Percentiles rank a stretch among this genome's conserved stretches.
phyloP scores from a whole-genome alignment of 495 filamentous ascomycete genomes.

The Cercophora samala region DNA sequence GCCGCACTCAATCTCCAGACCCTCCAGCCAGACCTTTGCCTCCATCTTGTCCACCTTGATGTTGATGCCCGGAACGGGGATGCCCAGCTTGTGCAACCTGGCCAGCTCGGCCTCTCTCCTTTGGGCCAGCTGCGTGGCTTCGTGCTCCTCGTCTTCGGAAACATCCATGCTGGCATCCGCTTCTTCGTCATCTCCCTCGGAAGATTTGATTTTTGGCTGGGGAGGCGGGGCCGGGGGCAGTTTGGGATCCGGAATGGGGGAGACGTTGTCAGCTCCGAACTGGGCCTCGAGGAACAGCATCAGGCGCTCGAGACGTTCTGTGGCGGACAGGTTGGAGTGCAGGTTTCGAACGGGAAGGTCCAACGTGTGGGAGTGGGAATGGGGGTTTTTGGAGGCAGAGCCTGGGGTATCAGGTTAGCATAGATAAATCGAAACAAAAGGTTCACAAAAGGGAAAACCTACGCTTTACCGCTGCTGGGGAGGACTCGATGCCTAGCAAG shows the following conservation, averaged over 20 bases:
- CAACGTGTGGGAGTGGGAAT: conserved; percentile 20
- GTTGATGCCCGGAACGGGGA: conserved; percentile 82
- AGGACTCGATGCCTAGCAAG: conserved; percentile 83
- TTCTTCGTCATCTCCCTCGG: conserved; percentile 24
- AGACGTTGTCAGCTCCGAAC: conserved; percentile 74
- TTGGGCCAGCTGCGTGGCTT: conserved; percentile 36
- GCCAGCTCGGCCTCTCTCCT: conserved; percentile 54
- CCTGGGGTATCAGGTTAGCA: conserved; percentile 35
- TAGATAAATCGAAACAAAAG: not conserved
- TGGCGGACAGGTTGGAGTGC: conserved; percentile 64
- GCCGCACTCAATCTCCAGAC: conserved; percentile 80
- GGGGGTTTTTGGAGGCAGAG: conserved; percentile 51
- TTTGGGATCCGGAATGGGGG: conserved; percentile 68
- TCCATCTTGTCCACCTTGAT: conserved; percentile 86
- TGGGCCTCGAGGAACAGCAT: conserved; percentile 97
- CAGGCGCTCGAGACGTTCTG: conserved; percentile 75
- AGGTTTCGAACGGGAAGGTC: conserved; percentile 57
- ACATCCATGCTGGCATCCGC: conserved; percentile 40
- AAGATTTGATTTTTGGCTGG: conserved; percentile 22
- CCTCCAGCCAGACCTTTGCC: conserved; percentile 87
- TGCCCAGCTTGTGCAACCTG: conserved; percentile 71
- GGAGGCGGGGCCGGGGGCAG: conserved; percentile 28
- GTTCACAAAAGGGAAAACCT: conserved; percentile 30
- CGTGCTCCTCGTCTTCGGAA: conserved; percentile 28
- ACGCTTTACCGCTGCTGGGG: conserved; percentile 93